phyloP scores from a whole-genome alignment of 352 stramenopile genomes.

The Phytophthora tentaculata region DNA sequence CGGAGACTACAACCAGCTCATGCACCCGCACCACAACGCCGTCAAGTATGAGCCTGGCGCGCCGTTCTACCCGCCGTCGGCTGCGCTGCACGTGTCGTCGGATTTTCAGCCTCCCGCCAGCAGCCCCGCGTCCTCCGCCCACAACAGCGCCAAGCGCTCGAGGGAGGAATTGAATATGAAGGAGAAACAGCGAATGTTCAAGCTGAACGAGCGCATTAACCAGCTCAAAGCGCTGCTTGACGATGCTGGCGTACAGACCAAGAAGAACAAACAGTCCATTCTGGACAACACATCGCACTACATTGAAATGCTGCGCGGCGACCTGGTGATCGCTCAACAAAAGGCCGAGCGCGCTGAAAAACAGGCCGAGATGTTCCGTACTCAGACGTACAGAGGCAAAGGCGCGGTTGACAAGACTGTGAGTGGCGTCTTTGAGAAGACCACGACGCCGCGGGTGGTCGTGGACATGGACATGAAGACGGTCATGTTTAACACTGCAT shows the following conservation, averaged over 20 bases:
- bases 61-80: constrained; percentile 44
- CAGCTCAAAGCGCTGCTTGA: constrained; percentile 66
- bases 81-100: constrained; percentile 57
- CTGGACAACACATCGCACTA: constrained; percentile 70
- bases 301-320: constrained; percentile 61
- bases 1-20: constrained; percentile 41
- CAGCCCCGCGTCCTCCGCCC: background rate
- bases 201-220: constrained; percentile 87
- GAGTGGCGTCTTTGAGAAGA: constrained; percentile 52
- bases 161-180: constrained; percentile 84
- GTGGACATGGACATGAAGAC: constrained; percentile 57
- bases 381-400: constrained; percentile 31
- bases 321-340: constrained; percentile 56
- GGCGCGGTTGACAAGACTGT: constrained; percentile 33
- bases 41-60: constrained; percentile 48
- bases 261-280: constrained; percentile 81
- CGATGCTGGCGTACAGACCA: constrained; percentile 62
- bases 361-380: constrained; percentile 53
- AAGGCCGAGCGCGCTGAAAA: constrained; percentile 56
- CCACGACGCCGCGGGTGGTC: constrained; percentile 55
- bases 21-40: constrained; percentile 30
- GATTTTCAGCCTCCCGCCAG: constrained; percentile 47
- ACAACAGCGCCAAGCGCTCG: constrained; percentile 51
- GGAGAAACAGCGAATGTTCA: constrained; percentile 91
- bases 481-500: constrained; percentile 57